A percentile compares a stretch with the other conserved stretches of the same genome.
phyloP scores from a whole-genome alignment of 768 basidiomycete species.

The Leccinellum albellum region DNA sequence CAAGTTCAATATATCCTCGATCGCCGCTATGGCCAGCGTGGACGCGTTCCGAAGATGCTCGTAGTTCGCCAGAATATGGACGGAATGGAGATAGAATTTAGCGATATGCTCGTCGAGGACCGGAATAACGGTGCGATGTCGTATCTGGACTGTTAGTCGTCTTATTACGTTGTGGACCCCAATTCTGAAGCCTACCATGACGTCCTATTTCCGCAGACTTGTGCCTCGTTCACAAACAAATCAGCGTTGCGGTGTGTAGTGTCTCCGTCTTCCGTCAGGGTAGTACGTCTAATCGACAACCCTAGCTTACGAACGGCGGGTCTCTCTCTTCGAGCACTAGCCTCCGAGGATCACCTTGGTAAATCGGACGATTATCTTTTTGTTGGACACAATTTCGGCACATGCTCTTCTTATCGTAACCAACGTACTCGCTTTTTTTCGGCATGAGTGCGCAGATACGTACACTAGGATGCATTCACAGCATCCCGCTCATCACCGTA shows the following conservation, averaged over 20 bases:
- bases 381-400: neutral
- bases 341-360: constrained; percentile 35
- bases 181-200: neutral
- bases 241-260: constrained; percentile 24
- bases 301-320: constrained; percentile 31
- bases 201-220: constrained; percentile 20
- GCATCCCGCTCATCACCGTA: neutral
- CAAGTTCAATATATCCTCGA: constrained; percentile 87
- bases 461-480: constrained; percentile 3
- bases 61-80: constrained; percentile 92
- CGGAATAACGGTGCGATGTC: constrained; percentile 94
- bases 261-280: neutral
- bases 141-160: constrained; percentile 77
- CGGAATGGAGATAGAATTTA: constrained; percentile 90
- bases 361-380: constrained; percentile 5
- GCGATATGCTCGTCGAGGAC: constrained; percentile 96
- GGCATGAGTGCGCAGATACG: constrained; percentile 2
- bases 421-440: constrained; percentile 1
- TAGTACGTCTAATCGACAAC: constrained; percentile 1
- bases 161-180: neutral
- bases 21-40: constrained; percentile 54
- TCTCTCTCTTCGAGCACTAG: constrained; percentile 21
- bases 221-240: constrained; percentile 34
- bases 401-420: constrained; percentile 8
- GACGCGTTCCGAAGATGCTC: constrained; percentile 55